Conservation (phyloP, 2,329 filamentous ascomycete genomes). For the Botrytis sinoallii region DNA sequence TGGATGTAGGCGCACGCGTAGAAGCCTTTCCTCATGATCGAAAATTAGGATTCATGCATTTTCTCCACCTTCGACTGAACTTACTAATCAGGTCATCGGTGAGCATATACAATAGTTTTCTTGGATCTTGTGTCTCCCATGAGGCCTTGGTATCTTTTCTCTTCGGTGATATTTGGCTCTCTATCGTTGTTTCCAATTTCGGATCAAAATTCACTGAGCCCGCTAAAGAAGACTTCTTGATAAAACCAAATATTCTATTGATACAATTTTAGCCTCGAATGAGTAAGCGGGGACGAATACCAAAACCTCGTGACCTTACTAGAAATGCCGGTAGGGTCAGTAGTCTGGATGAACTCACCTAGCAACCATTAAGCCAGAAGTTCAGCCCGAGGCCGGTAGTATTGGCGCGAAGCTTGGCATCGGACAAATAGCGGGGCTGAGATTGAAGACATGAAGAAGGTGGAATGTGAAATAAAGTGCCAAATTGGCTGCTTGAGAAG, state of each 20-base stretch:
- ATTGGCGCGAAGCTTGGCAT: background rate
- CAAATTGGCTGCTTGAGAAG: background rate
- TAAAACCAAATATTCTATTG: background rate
- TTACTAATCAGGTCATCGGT: background rate
- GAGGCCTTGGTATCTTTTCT: background rate
- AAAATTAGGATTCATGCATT: background rate
- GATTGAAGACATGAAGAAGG: background rate
- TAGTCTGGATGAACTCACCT: background rate
- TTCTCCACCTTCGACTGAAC: background rate
- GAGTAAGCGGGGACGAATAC: background rate
- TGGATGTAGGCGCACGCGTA: background rate
- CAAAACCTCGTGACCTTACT: background rate
- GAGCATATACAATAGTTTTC: background rate
- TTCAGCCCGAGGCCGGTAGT: background rate
- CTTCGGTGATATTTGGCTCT: background rate
- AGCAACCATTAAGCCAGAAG: background rate
- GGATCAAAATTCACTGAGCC: background rate
- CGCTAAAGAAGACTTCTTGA: background rate
- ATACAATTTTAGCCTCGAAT: background rate
- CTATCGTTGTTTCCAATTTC: background rate
- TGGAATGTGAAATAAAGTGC: background rate
- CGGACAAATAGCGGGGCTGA: rapidly evolving
- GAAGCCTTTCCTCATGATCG: background rate
- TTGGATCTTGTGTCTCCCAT: background rate
- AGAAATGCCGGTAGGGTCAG: background rate